Evolutionary conservation across 139 green algal genomes (phyloP), one percentile per base, ranked within the genome.

Genomic region (Yamagishiella unicocca): DNA sequence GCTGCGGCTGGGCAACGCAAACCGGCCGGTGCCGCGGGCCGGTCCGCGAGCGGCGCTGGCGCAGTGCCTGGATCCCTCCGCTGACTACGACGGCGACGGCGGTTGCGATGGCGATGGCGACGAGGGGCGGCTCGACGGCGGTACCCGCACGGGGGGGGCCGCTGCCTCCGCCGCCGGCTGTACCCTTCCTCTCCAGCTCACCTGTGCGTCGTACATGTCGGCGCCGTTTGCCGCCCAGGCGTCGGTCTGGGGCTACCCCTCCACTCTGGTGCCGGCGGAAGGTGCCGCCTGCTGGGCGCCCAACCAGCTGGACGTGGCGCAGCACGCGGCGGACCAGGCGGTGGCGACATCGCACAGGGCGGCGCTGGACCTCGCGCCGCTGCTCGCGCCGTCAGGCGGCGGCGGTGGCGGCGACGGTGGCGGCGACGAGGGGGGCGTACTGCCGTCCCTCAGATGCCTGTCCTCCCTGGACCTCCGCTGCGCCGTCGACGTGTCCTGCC

Each of bases 251-350:
- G 37, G 21, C 33, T 86, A 78, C 62, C 80, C 80, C 31, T 42
- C 80, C 24, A 46, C 43, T 0, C 80, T 86, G 64, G 33, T 77
- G 62, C 43, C 80, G 6, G 31, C 31, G 24, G 80, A 86, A 64
- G 64, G 62, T 19, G 64, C 43, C 25, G 62, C 42, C 7, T 6
- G 10, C 31, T 77, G 80, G 80, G 17, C 66, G 27, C 37, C 6
- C 8, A 61, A 68, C n/a, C 64, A 29, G 62, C 43, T 27, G 38
- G 29, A 45, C 12, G 58, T 37, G 58, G 62, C 79, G 8, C 80
- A 86, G 66, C 43, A 67, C 62, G 19, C 33, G 24, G 62, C 62
- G 66, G 43, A 86, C 62, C 43, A 67, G 64, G 42, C 62, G 0
- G 43, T 86, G 33, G 62, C 43, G 45, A 64, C 29, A 21, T 62